Conservation (phyloP, 306 rosid species). For the Pterocarpus macrocarpus region DNA sequence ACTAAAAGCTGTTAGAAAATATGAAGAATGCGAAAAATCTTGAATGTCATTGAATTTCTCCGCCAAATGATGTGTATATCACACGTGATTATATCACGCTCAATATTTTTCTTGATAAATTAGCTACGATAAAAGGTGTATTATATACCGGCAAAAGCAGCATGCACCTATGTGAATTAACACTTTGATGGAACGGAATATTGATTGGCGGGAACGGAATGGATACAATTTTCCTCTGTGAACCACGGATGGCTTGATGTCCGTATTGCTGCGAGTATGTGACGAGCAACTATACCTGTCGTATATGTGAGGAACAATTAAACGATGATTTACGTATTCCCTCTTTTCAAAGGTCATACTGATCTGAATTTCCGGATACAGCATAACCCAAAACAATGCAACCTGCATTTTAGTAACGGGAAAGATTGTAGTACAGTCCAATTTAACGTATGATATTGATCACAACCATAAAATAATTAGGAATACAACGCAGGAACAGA, state of each 20-base stretch:
- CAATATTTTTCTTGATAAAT: background rate
- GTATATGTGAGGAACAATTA: background rate
- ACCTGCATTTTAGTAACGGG: constrained; percentile 17
- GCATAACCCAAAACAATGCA: constrained; percentile 19
- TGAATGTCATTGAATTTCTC: constrained; percentile 6
- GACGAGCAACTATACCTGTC: too few species aligned
- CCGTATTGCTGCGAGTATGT: background rate
- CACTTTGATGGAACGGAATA: constrained; percentile 16
- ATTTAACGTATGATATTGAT: background rate
- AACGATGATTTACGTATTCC: constrained; percentile 1
- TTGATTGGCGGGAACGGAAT: background rate
- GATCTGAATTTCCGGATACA: background rate
- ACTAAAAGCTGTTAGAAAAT: too few species aligned
- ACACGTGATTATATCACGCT: background rate
- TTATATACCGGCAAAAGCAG: background rate
- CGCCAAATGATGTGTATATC: background rate
- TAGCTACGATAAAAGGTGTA: background rate
- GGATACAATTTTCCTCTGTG: background rate
- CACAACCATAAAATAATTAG: background rate
- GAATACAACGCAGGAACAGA: constrained; percentile 3
- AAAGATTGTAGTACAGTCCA: constrained; percentile 22
- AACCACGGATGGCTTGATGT: background rate
- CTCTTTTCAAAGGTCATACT: background rate
- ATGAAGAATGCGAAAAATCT: background rate
- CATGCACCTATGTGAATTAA: constrained; percentile 1